Percentiles rank a stretch among this genome's conserved stretches.
Evolutionary conservation across 108 stramenopile species (phyloP).

Genomic region (Nitzschia palea): DNA sequence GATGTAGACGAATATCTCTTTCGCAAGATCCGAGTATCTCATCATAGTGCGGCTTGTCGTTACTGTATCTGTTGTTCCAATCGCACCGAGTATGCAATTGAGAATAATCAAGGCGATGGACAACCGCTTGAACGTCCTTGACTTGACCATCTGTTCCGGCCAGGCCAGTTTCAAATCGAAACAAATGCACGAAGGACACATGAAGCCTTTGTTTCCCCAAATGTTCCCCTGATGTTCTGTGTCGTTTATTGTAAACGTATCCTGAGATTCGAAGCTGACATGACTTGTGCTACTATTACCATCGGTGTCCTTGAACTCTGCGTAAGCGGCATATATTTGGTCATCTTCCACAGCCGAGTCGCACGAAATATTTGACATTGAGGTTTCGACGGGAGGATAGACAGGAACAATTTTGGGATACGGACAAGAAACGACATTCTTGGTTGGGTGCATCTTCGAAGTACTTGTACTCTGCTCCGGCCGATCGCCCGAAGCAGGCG

Average conservation of each 20-base stretch:
- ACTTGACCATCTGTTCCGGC: background rate
- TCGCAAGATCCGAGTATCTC: constrained; percentile 32
- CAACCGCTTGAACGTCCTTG: background rate
- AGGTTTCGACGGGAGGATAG: background rate
- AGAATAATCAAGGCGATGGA: constrained; percentile 51
- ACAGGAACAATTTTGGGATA: too few relatives aligned
- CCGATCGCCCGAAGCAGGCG: too few relatives aligned
- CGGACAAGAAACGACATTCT: too few relatives aligned
- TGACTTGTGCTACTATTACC: background rate
- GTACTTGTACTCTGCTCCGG: too few relatives aligned
- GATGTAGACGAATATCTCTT: constrained; percentile 49
- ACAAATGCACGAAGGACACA: background rate
- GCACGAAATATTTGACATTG: background rate
- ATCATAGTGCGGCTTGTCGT: constrained; percentile 36
- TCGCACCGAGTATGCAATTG: constrained; percentile 63
- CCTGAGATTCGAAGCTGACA: constrained; percentile 2
- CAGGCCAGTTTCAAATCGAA: background rate
- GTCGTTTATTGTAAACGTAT: background rate
- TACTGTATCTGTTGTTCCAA: constrained; percentile 68
- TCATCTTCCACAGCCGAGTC: background rate
- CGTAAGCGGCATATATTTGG: background rate
- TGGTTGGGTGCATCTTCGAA: too few relatives aligned
- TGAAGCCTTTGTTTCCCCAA: background rate
- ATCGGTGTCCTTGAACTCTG: background rate
- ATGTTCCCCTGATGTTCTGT: background rate